Evolutionary conservation across 495 filamentous ascomycete genomes (phyloP).

Genomic region (Daldinia loculata): DNA sequence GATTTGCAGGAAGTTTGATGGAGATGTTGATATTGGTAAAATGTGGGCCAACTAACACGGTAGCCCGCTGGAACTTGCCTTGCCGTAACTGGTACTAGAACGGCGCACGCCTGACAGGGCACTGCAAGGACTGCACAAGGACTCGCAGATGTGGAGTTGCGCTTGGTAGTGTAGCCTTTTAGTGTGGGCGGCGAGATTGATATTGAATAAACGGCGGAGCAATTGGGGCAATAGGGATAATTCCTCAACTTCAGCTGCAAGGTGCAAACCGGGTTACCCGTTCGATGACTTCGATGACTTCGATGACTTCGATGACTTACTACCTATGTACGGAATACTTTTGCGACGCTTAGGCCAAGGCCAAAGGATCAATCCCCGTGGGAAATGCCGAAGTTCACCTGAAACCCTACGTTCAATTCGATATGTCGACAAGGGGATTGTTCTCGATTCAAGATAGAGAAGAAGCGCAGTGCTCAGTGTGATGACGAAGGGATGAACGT

Average conservation of each 20-base stretch:
- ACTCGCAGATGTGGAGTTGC: slow-evolving; percentile 41
- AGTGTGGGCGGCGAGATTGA: slow-evolving; percentile 28
- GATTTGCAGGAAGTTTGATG: slow-evolving; percentile 47
- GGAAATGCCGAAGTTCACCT: slow-evolving; percentile 16
- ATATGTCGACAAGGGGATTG: slow-evolving; percentile 14
- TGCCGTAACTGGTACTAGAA: slow-evolving; percentile 39
- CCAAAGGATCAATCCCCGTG: background rate
- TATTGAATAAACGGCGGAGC: slow-evolving; percentile 19
- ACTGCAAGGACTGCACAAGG: slow-evolving; percentile 21
- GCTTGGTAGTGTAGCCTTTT: slow-evolving; percentile 21
- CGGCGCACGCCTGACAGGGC: slow-evolving; percentile 34
- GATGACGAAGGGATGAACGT: slow-evolving; percentile 37
- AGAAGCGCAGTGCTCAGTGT: slow-evolving; percentile 1
- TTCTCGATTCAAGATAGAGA: slow-evolving; percentile 22
- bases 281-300: slow-evolving; percentile 3
- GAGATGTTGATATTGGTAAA: slow-evolving; percentile 44
- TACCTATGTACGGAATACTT: background rate
- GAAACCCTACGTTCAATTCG: slow-evolving; percentile 11
- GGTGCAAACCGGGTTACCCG: slow-evolving; percentile 27
- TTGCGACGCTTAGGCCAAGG: background rate
- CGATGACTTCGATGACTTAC: background rate
- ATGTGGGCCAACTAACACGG: slow-evolving; percentile 42
- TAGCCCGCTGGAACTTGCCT: slow-evolving; percentile 37
- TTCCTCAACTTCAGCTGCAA: slow-evolving; percentile 11
- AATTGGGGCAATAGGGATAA: slow-evolving; percentile 26